Evolutionary conservation across 2,329 filamentous ascomycete genomes (phyloP), one percentile per base, ranked within the genome.

Genomic region (Colletotrichum sp.): DNA sequence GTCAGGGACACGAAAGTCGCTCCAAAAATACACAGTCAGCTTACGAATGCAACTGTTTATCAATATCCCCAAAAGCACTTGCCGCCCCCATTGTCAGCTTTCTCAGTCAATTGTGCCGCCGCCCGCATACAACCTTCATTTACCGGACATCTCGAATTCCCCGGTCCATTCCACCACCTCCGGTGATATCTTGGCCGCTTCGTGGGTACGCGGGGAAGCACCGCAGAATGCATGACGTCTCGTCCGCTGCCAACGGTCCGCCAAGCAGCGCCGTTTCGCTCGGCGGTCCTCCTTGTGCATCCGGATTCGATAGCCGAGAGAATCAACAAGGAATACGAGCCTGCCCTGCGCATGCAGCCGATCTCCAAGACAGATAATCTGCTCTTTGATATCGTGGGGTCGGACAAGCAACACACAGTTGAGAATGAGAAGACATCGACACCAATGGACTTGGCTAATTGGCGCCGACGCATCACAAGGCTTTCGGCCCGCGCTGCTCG

Each of bases 201-300:
- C 59, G 62, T 62, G 36, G 52, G 49, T 30, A 55, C 59, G 68
- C 68, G 36, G 60, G 49, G 39, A 39, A 26, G 8, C 30, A 57
- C 55, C 15, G 44, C 39, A 44, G 16, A 55, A 13, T 72, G 15
- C 55, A 72, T 72, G 73, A 76, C 73, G 73, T 63, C 70, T 72
- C 64, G 13, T n/a, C 60, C 15, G 36, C 57, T 73, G n/a, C 30
- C 36, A 24, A 32, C 8, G 16, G 64, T 44, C 21, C 62, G 73
- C 73, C 73, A 76, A 76, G 73, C 39, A 64, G 57, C 69, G 21
- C 70, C 63, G 57, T 76, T 59, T 30, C 5, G 59, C 30, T 71
- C 59, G 69, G 59, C 59, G 59, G 59, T 32, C 18, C 13, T 8
- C 21, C 26, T 2, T n/a, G n/a, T 65, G 36, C 21, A 16, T 36